phyloP scores from a whole-genome alignment of 805 yeast species.

The Candida krabiensis region DNA sequence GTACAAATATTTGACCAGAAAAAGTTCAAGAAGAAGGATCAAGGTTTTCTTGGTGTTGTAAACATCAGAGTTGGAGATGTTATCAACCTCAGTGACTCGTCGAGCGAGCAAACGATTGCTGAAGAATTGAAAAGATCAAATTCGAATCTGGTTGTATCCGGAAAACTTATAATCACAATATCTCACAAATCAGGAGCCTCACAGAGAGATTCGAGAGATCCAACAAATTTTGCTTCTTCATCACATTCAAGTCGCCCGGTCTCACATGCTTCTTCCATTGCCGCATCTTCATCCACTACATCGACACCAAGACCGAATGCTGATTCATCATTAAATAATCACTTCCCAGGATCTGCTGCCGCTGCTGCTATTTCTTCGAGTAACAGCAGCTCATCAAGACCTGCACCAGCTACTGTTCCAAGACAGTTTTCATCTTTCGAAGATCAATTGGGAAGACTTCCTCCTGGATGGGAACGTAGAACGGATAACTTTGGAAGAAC shows the following conservation, averaged over 20 bases:
- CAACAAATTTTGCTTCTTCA: constrained; percentile 24
- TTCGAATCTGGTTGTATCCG: constrained; percentile 90
- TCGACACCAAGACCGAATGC: constrained; percentile 12
- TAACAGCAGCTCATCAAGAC: constrained; percentile 24
- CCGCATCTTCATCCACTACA: constrained; percentile 10
- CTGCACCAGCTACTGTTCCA: constrained; percentile 29
- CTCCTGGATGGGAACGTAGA: constrained; percentile 99
- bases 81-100: constrained; percentile 55
- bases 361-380: constrained; percentile 28
- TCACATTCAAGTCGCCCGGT: constrained; percentile 4
- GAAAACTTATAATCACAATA: constrained; percentile 79
- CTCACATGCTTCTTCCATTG: constrained; percentile 8
- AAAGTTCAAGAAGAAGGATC: constrained; percentile 97
- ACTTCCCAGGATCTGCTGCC: constrained; percentile 29
- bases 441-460: constrained; percentile 94
- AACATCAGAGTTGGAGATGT: constrained; percentile 89
- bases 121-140: constrained; percentile 90
- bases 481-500: constrained; percentile 97
- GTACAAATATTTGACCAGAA: constrained; percentile 96
- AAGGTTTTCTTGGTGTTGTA: constrained; percentile 96
- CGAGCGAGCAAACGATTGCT: constrained; percentile 82
- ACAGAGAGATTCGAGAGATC: constrained; percentile 29
- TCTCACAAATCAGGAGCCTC: constrained; percentile 41
- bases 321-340: constrained; percentile 16
- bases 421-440: constrained; percentile 91